Evolutionary conservation across 1,139 yeast species (phyloP), one percentile per base, ranked within the genome.

Genomic region (Wickerhamomyces sp.): DNA sequence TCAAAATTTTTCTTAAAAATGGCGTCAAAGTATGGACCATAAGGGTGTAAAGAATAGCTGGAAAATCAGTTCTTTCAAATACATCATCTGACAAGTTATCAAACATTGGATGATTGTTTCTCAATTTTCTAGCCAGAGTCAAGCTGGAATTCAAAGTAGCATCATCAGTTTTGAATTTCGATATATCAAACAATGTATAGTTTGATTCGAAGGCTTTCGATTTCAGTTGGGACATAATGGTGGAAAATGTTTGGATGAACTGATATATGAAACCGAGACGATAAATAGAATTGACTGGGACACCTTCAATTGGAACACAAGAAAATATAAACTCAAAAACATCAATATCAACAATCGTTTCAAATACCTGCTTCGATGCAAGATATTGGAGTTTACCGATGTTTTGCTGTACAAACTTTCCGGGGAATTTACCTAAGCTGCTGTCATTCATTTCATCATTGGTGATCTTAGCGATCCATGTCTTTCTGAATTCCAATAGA

Each of bases 1-100:
- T 74, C 3, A 87, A 75, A 7, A 78, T 68, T 49, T 80, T 74
- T 48, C 96, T 71, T 46, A 87, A 64, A 48, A 83, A 85, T 14
- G 90, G 88, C 0, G 85, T 74, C 7, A 72, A 60, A 1, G 80
- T 61, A 52, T 78, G 78, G 14, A 74, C 58, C 32, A 82, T 41
- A 75, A 84, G 69, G 0, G 83, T 66, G 51, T 71, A 78, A 2
- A 81, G 49, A 0, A 74, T 64, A 30, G 58, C 44, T 0, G 54
- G 43, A 26, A 53, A 51, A 43, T 54, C 40, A 10, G 4, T 52
- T 27, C 42, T 46, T 10, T 55, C 52, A 27, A 46, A 46, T 3
- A 55, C 43, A 3, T 48, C 48, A 30, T 54, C 51, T 26, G 49
- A 37, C 2, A 57, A 36, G 18, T 48, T 45, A 31, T 51, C 54